These are phyloP conservation scores for Polytrichum formosum DNA, from an alignment of 225 moss, liverwort and hornwort genomes.

Conservation along the genomic window DNA sequence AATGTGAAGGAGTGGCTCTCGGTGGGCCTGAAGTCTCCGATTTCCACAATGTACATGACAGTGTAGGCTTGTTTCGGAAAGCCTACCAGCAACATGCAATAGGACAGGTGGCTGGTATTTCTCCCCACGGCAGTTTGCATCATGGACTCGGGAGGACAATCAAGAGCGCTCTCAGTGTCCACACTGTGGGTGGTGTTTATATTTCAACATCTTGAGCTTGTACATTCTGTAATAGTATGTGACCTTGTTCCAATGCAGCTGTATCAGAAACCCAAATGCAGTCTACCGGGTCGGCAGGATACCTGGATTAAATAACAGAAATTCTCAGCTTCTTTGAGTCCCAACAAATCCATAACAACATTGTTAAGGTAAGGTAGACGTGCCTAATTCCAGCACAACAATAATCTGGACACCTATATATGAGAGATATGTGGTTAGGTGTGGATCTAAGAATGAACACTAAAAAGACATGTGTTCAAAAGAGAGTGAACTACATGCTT, in stretches of 20 bases:
- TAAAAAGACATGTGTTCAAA: no score
- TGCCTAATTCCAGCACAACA: no score
- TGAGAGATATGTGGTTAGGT: no score
- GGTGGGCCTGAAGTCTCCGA: conserved; percentile 16
- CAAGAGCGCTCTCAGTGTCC: not conserved
- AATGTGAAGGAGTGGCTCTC: conserved; percentile 35
- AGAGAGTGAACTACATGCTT: no score
- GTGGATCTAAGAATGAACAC: no score
- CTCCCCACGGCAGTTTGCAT: conserved; percentile 53
- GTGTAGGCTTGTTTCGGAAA: conserved; percentile 34
- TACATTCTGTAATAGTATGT: conserved; percentile 8
- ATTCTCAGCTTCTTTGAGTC: no score
- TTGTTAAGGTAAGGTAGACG: no score
- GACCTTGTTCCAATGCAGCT: conserved; percentile 7
- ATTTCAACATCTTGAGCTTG: conserved; percentile 10
- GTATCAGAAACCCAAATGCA: conserved; percentile 51
- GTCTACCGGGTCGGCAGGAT: conserved; percentile 47
- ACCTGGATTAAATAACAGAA: conserved; percentile 1
- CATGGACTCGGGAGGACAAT: conserved; percentile 33
- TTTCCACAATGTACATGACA: conserved; percentile 47
- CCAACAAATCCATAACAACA: no score
- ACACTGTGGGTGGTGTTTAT: conserved; percentile 27
- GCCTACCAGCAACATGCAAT: conserved; percentile 24
- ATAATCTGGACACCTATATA: no score
- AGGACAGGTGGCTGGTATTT: conserved; percentile 18